A percentile compares a stretch with the other conserved stretches of the same genome.
Conservation (phyloP, 495 filamentous ascomycete genomes). For the Penicillium diatomitis region DNA sequence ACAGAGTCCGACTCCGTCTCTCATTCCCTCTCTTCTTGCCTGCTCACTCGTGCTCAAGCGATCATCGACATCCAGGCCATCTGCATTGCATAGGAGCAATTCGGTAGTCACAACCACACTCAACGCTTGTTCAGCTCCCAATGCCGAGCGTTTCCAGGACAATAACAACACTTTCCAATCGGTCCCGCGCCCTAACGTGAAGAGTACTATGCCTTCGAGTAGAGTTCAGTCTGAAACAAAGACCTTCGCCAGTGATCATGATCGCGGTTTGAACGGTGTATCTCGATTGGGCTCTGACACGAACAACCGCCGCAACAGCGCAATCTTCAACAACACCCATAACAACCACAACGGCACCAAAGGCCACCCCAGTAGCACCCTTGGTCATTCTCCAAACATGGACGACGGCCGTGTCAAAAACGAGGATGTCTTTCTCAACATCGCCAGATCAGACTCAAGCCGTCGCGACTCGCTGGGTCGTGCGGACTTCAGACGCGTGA, state of each 20-base stretch:
- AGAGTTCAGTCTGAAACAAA: constrained; percentile 21
- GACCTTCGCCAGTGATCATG: constrained; percentile 25
- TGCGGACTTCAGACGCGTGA: constrained; percentile 43
- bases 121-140: constrained; percentile 9
- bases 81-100: background rate
- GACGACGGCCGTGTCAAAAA: constrained; percentile 30
- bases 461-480: constrained; percentile 37
- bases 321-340: no score
- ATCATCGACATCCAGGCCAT: background rate
- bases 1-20: background rate
- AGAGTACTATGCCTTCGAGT: constrained; percentile 26
- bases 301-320: constrained; percentile 1
- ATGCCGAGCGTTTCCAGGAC: constrained; percentile 26
- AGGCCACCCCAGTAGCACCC: no score
- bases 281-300: constrained; percentile 15
- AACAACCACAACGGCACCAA: no score
- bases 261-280: constrained; percentile 18
- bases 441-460: constrained; percentile 46
- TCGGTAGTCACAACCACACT: background rate
- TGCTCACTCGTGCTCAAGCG: no score
- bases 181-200: constrained; percentile 26
- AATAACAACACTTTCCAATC: constrained; percentile 11
- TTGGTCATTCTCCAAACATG: constrained; percentile 4
- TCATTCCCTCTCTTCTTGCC: no score
- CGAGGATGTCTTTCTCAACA: constrained; percentile 57